Conservation (phyloP, 2,329 filamentous ascomycete genomes). For the Metarhizium brunneum region DNA sequence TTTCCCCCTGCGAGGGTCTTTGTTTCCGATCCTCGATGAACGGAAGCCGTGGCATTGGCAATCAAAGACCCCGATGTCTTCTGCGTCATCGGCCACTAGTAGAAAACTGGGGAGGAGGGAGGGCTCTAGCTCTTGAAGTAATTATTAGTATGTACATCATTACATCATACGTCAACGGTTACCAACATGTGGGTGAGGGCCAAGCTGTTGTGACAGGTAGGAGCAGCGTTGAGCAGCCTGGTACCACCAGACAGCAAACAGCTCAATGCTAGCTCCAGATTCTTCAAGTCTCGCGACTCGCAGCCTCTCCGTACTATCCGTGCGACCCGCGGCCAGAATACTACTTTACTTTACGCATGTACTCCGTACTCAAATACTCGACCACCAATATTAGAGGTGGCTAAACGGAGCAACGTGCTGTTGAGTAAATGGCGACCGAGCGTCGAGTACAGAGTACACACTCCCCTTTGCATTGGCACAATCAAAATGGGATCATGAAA, state of each 20-base stretch:
- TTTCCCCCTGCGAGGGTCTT: not conserved
- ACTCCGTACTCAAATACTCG: no score
- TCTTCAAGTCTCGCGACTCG: no score
- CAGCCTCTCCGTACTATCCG: no score
- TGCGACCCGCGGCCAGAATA: no score
- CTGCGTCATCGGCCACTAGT: not conserved
- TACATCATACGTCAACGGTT: constrained; percentile 3
- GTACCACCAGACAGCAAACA: no score
- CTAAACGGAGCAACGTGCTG: no score
- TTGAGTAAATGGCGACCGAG: no score
- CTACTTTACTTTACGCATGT: no score
- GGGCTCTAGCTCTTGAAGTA: no score
- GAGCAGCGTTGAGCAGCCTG: not conserved
- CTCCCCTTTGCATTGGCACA: not conserved
- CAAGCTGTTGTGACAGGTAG: not conserved
- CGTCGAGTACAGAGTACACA: not conserved
- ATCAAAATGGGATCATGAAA: not conserved
- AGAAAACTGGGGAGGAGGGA: not conserved
- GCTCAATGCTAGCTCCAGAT: no score
- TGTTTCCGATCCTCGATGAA: not conserved
- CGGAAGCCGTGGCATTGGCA: not conserved
- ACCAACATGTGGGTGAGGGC: not conserved
- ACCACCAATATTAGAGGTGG: no score
- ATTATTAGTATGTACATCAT: not conserved
- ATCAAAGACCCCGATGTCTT: not conserved